phyloP scores from a whole-genome alignment of 805 yeast genomes.

The Candida rishiriensis region DNA sequence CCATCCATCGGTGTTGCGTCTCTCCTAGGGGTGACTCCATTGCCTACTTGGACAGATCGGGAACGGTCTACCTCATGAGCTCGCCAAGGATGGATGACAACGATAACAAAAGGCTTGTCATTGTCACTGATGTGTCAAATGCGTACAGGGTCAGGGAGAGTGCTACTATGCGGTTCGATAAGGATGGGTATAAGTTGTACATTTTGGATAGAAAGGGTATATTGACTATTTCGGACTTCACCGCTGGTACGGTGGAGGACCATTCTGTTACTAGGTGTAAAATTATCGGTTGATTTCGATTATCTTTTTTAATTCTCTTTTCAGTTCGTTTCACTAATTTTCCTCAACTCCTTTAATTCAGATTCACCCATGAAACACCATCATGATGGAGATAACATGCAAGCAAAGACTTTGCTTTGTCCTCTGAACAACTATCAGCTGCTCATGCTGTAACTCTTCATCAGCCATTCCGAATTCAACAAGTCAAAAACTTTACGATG shows the following conservation, averaged over 20 bases:
- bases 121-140: slow-evolving; percentile 74
- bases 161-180: slow-evolving; percentile 73
- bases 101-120: slow-evolving; percentile 54
- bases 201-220: slow-evolving; percentile 79
- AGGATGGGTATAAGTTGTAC: slow-evolving; percentile 76
- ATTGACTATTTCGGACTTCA: slow-evolving; percentile 77
- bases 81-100: slow-evolving; percentile 54
- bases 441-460: slow-evolving; percentile 13
- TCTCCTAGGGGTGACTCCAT: slow-evolving; percentile 86
- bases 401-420: too few species aligned
- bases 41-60: slow-evolving; percentile 76
- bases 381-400: not conserved
- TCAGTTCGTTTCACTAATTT: not conserved
- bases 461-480: slow-evolving; percentile 17
- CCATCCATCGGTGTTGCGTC: slow-evolving; percentile 66
- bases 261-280: slow-evolving; percentile 65
- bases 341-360: not conserved
- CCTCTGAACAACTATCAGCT: not conserved
- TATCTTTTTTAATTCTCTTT: not conserved
- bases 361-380: not conserved
- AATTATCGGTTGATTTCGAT: slow-evolving; percentile 35
- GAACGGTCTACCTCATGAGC: slow-evolving; percentile 64
- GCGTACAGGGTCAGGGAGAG: slow-evolving; percentile 70
- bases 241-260: slow-evolving; percentile 76
- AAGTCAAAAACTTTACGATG: slow-evolving; percentile 31